Conservation (phyloP, 2,329 filamentous ascomycete species). For the Epichloe scottii region DNA sequence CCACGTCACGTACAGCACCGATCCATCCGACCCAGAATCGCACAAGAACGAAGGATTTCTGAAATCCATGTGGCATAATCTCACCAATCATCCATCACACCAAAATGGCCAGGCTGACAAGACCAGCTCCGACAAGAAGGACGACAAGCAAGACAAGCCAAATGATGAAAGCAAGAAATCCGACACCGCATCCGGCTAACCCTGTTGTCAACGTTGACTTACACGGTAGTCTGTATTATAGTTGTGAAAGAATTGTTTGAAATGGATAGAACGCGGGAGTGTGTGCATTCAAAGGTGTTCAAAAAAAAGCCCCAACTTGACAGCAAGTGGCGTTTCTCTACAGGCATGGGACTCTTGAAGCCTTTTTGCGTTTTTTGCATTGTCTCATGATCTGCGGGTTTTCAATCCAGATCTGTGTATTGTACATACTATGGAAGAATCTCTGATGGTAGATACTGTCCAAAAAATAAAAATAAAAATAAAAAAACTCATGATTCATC, state of each 20-base stretch:
- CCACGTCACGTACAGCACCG: background rate
- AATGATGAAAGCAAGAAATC: constrained; percentile 22
- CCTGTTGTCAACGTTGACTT: constrained; percentile 12
- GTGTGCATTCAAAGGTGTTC: constrained; percentile 26
- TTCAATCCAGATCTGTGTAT: constrained; percentile 12
- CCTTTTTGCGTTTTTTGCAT: background rate
- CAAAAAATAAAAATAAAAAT: constrained; percentile 5
- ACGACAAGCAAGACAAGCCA: constrained; percentile 11
- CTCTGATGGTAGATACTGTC: constrained; percentile 10
- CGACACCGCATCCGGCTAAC: constrained; percentile 20
- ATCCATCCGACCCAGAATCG: constrained; percentile 25
- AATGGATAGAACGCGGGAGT: constrained; percentile 9
- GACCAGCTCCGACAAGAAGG: constrained; percentile 7
- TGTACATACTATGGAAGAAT: constrained; percentile 18
- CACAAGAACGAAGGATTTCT: constrained; percentile 82
- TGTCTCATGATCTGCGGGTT: background rate
- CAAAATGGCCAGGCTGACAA: constrained; percentile 22
- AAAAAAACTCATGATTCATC: constrained; percentile 19
- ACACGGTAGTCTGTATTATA: constrained; percentile 11
- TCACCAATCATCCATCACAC: constrained; percentile 63
- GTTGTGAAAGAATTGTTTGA: background rate
- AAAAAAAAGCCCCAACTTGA: constrained; percentile 16
- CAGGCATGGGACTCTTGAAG: constrained; percentile 7
- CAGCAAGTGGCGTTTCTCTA: constrained; percentile 7
- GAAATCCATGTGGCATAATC: constrained; percentile 83